Evolutionary conservation across 202 grass and related monocot species (phyloP).

Genomic region (Cymbopogon flexuosus): DNA sequence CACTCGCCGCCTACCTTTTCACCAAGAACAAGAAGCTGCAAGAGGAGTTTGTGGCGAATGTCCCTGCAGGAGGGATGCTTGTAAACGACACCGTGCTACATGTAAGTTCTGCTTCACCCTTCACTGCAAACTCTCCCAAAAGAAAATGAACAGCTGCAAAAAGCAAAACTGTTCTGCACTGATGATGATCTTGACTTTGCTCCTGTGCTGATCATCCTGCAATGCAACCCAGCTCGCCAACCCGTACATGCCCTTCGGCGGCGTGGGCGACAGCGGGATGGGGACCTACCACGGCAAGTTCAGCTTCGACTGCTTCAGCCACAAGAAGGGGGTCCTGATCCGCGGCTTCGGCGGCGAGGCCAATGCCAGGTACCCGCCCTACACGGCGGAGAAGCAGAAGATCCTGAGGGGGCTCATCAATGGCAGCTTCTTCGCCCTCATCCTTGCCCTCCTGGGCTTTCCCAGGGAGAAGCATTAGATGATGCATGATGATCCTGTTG

Average conservation of each 20-base stretch:
- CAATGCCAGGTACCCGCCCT: slow-evolving; percentile 69
- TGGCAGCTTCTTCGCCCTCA: slow-evolving; percentile 61
- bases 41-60: slow-evolving; percentile 43
- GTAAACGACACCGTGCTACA: slow-evolving; percentile 73
- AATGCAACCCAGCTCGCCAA: slow-evolving; percentile 50
- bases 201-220: not conserved
- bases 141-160: no score
- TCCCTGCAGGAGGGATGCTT: slow-evolving; percentile 77
- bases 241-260: slow-evolving; percentile 63
- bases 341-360: slow-evolving; percentile 54
- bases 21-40: slow-evolving; percentile 81
- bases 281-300: slow-evolving; percentile 85
- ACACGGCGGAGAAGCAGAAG: slow-evolving; percentile 60
- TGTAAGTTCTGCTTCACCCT: slow-evolving; percentile 50
- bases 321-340: slow-evolving; percentile 65
- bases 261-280: slow-evolving; percentile 73
- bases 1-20: slow-evolving; percentile 90
- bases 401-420: slow-evolving; percentile 66
- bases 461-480: slow-evolving; percentile 23
- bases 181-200: not conserved
- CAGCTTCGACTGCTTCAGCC: slow-evolving; percentile 78
- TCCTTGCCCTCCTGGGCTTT: slow-evolving; percentile 59
- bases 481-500: no score
- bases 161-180: no score
- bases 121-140: no score